Percentiles rank a stretch among this genome's conserved stretches.
Conservation (phyloP, 2,329 filamentous ascomycete species). For the Colletotrichum tropicale region DNA sequence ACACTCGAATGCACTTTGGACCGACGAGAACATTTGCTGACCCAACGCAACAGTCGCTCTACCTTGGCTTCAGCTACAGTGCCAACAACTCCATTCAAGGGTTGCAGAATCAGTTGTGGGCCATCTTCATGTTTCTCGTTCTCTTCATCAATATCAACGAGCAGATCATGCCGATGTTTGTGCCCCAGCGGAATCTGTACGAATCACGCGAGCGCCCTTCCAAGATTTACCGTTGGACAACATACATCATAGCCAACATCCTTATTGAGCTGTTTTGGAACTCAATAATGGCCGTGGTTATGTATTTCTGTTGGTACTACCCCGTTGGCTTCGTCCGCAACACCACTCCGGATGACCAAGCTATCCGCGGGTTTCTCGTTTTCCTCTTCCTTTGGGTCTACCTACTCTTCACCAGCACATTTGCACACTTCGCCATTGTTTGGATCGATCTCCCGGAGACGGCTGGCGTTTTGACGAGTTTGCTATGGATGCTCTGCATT, state of each 20-base stretch:
- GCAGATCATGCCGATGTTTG: constrained; percentile 72
- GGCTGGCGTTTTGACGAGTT: constrained; percentile 69
- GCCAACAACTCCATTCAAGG: constrained; percentile 60
- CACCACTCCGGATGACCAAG: constrained; percentile 39
- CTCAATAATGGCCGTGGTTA: constrained; percentile 63
- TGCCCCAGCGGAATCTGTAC: constrained; percentile 68
- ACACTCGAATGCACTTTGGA: too few relatives aligned
- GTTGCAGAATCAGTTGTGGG: constrained; percentile 71
- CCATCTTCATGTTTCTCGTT: constrained; percentile 70
- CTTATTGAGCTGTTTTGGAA: constrained; percentile 75
- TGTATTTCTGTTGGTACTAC: constrained; percentile 74
- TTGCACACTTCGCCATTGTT: constrained; percentile 68
- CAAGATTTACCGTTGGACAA: constrained; percentile 55
- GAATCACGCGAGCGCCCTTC: constrained; percentile 71
- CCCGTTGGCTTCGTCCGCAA: constrained; percentile 69
- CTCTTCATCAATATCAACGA: constrained; percentile 67
- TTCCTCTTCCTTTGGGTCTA: constrained; percentile 70
- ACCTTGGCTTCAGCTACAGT: constrained; percentile 71
- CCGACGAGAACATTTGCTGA: too few relatives aligned
- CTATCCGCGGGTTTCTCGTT: constrained; percentile 66
- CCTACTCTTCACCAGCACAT: constrained; percentile 70
- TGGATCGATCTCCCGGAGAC: constrained; percentile 69
- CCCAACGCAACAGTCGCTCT: constrained; percentile 42
- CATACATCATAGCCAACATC: constrained; percentile 66
- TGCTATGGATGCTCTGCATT: constrained; percentile 68